A percentile compares a stretch with the other conserved stretches of the same genome.
Conservation (phyloP, 768 basidiomycete genomes). For the Grammothele lineata region DNA sequence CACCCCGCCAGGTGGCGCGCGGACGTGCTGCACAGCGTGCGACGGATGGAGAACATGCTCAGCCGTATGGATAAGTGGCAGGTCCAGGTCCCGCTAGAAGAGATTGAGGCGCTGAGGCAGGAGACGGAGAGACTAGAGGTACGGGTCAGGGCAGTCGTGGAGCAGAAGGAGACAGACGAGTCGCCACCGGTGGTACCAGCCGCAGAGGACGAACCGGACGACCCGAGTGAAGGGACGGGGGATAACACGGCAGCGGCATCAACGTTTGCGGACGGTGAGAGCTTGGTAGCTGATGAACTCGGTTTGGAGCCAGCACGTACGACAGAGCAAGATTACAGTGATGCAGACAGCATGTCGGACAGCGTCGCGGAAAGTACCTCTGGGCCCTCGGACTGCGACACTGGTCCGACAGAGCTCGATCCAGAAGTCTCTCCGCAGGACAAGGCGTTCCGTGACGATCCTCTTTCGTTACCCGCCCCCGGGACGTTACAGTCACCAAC, state of each 20-base stretch:
- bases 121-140: slow-evolving; percentile 12
- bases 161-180: slow-evolving; percentile 8
- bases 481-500: background rate
- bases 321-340: slow-evolving; percentile 1
- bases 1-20: slow-evolving; percentile 10
- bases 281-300: background rate
- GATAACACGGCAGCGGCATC: background rate
- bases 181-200: background rate
- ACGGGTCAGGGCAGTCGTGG: slow-evolving; percentile 10
- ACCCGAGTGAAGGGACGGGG: too few species aligned
- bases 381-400: slow-evolving; percentile 5
- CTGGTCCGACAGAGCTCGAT: slow-evolving; percentile 4
- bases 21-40: slow-evolving; percentile 14
- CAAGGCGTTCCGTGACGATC: background rate
- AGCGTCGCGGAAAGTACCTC: slow-evolving; percentile 2
- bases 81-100: slow-evolving; percentile 6
- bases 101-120: slow-evolving; percentile 9
- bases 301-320: background rate
- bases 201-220: background rate
- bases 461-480: background rate
- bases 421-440: background rate
- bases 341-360: background rate
- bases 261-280: background rate
- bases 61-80: slow-evolving; percentile 13
- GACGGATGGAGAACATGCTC: slow-evolving; percentile 14